These are phyloP conservation scores for Ganoderma lingzhi DNA, from an alignment of 1,284 basidiomycete genomes.

Conservation along the genomic window DNA sequence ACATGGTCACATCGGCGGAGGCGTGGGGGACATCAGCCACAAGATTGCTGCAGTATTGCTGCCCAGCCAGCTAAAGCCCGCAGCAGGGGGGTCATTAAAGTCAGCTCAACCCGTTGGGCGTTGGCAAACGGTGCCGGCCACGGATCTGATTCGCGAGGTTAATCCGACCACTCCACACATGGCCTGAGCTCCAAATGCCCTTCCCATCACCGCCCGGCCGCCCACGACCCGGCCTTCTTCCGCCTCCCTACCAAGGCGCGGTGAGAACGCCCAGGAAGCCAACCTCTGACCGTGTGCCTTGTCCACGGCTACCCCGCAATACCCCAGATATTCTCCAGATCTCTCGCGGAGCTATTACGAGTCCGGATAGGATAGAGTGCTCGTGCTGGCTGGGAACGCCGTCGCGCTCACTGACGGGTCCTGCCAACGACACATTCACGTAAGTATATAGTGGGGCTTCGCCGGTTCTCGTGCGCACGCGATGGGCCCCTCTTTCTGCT, in stretches of 20 bases:
- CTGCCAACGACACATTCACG: constrained; percentile 12
- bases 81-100: background rate
- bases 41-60: background rate
- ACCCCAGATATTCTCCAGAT: constrained; percentile 39
- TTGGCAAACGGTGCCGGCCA: background rate
- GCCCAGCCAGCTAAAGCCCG: background rate
- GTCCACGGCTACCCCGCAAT: constrained; percentile 34
- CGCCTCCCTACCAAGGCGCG: constrained; percentile 7
- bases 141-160: constrained; percentile 24
- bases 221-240: constrained; percentile 28
- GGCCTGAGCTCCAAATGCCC: background rate
- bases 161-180: constrained; percentile 15
- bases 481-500: constrained; percentile 25
- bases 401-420: constrained; percentile 7
- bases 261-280: constrained; percentile 3
- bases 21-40: background rate
- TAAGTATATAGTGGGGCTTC: constrained; percentile 26
- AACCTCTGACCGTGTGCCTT: constrained; percentile 22
- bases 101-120: background rate
- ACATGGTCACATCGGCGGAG: background rate
- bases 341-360: constrained; percentile 12
- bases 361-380: constrained; percentile 8
- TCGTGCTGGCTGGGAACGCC: constrained; percentile 15
- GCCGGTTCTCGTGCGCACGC: constrained; percentile 17
- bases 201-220: constrained; percentile 23